Evolutionary conservation across 2,329 filamentous ascomycete species (phyloP).

Genomic region (Arthrobotrys musiformis): DNA sequence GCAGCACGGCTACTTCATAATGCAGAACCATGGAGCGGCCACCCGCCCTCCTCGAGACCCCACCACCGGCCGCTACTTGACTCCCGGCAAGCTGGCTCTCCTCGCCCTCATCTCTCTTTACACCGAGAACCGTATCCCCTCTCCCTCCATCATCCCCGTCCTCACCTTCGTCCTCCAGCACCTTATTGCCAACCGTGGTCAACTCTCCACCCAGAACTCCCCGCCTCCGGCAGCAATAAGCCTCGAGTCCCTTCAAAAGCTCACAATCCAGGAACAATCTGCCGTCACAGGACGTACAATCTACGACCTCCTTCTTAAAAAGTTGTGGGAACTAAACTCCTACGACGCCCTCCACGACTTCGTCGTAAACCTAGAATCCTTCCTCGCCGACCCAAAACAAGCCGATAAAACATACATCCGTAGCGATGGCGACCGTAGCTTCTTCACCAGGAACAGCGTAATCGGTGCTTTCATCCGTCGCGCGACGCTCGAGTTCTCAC

Average conservation of each 20-base stretch:
- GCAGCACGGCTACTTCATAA: background rate
- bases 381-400: conserved; percentile 70
- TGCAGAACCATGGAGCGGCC: conserved; percentile 43
- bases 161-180: conserved; percentile 82
- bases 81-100: conserved; percentile 86
- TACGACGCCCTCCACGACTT: conserved; percentile 83
- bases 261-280: conserved; percentile 57
- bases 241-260: conserved; percentile 70
- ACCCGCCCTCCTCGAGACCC: conserved; percentile 49
- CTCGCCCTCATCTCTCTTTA: conserved; percentile 85
- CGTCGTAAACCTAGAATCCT: conserved; percentile 70
- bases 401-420: conserved; percentile 67
- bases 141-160: conserved; percentile 76
- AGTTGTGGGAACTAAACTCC: conserved; percentile 84
- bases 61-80: conserved; percentile 70
- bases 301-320: conserved; percentile 85
- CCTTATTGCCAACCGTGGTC: conserved; percentile 68
- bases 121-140: conserved; percentile 75
- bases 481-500: conserved; percentile 80
- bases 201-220: conserved; percentile 47
- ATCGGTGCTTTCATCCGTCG: conserved; percentile 83
- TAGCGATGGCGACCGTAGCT: conserved; percentile 56
- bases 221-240: conserved; percentile 65
- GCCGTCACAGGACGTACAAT: conserved; percentile 74
- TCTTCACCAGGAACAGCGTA: conserved; percentile 71